phyloP scores from a whole-genome alignment of 2,329 filamentous ascomycete species.

The Ascochyta rabiei region DNA sequence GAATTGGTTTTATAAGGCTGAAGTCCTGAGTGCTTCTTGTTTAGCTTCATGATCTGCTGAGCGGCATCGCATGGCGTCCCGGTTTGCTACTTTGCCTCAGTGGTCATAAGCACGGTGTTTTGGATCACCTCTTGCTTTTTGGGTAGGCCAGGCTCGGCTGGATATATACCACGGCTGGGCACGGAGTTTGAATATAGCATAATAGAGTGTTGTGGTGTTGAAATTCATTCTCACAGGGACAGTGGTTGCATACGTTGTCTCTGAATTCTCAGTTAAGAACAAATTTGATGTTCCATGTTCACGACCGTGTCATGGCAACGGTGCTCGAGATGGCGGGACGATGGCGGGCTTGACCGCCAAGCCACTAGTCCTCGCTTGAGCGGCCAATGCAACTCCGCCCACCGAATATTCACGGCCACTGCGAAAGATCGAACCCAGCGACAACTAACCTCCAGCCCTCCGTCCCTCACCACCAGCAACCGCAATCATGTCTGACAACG shows the following conservation, averaged over 20 bases:
- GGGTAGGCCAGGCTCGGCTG: constrained; percentile 18
- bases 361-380: constrained; percentile 21
- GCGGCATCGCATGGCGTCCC: constrained; percentile 46
- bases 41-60: constrained; percentile 27
- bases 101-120: constrained; percentile 11
- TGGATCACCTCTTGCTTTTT: constrained; percentile 4
- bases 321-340: not conserved
- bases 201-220: not conserved
- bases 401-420: not conserved
- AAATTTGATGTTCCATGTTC: too few species aligned
- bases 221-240: not conserved
- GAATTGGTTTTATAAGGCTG: constrained; percentile 1
- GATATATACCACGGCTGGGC: constrained; percentile 35
- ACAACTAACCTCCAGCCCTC: constrained; percentile 38
- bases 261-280: too few species aligned
- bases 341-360: constrained; percentile 20
- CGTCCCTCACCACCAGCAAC: constrained; percentile 32
- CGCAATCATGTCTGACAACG: constrained; percentile 79
- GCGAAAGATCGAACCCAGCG: constrained; percentile 27
- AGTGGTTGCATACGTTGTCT: not conserved
- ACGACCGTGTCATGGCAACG: too few species aligned
- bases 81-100: constrained; percentile 14
- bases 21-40: not conserved
- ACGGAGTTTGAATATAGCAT: constrained; percentile 4
- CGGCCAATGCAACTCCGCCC: constrained; percentile 19